These are phyloP conservation scores for Tieghemostelium lacteum DNA, from an alignment of 78 protist genomes.

Conservation along the genomic window DNA sequence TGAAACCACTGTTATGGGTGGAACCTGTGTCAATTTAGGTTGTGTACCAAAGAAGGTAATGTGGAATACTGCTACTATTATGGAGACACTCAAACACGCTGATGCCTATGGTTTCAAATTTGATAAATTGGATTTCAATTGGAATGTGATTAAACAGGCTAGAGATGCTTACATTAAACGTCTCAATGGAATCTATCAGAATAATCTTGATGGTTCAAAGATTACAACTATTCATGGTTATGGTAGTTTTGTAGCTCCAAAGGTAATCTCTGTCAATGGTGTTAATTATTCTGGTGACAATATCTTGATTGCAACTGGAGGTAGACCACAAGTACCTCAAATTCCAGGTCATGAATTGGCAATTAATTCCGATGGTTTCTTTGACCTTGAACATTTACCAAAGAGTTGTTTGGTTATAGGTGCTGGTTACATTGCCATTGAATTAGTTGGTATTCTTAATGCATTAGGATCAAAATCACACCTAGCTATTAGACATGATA, in stretches of 20 bases:
- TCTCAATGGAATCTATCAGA: constrained; percentile 88
- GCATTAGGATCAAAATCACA: constrained; percentile 77
- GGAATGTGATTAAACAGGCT: constrained; percentile 61
- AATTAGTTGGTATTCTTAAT: constrained; percentile 89
- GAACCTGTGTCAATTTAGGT: constrained; percentile 97
- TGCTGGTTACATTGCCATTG: constrained; percentile 94
- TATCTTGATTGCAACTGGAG: constrained; percentile 91
- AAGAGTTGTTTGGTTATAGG: constrained; percentile 61
- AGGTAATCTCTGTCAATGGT: constrained; percentile 75
- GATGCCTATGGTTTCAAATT: constrained; percentile 81
- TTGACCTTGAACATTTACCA: constrained; percentile 85
- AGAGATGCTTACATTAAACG: constrained; percentile 89
- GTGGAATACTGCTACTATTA: constrained; percentile 82
- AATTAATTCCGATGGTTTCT: constrained; percentile 88
- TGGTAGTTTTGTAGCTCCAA: constrained; percentile 82
- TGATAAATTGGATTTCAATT: constrained; percentile 33
- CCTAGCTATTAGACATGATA: constrained; percentile 76
- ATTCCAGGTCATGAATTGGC: constrained; percentile 86
- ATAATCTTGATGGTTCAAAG: constrained; percentile 46
- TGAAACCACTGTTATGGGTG: constrained; percentile 83
- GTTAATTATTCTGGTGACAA: constrained; percentile 78
- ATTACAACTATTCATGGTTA: constrained; percentile 70
- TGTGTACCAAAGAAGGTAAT: constrained; percentile 97
- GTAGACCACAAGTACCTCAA: constrained; percentile 82
- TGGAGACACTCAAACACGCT: constrained; percentile 70